Conservation (phyloP, 176 grass and related monocot genomes). For the Juncus inflexus region DNA sequence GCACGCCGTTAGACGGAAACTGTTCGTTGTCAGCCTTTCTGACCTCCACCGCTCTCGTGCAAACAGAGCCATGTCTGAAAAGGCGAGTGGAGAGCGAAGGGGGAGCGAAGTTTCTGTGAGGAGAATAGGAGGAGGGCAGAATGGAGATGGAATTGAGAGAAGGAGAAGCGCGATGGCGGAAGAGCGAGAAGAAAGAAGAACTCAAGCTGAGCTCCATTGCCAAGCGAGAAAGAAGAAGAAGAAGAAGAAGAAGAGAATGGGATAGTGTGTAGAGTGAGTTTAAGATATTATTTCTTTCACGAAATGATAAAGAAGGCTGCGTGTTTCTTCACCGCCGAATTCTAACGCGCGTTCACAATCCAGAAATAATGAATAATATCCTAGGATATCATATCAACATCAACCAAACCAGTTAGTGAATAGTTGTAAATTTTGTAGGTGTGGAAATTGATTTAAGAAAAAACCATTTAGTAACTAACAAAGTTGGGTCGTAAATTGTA, state of each 20-base stretch:
- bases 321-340: too few species aligned
- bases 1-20: conserved; percentile 34
- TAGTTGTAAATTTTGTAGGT: too few species aligned
- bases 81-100: neutral
- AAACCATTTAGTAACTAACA: too few species aligned
- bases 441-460: too few species aligned
- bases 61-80: conserved; percentile 15
- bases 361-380: too few species aligned
- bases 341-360: too few species aligned
- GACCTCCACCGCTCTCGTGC: conserved; percentile 31
- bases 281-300: neutral
- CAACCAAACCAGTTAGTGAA: too few species aligned
- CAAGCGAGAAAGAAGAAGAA: neutral
- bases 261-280: conserved; percentile 24
- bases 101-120: neutral
- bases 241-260: conserved; percentile 6
- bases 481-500: too few species aligned
- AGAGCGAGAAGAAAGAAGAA: conserved; percentile 25
- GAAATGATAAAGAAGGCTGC: too few species aligned
- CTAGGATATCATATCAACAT: too few species aligned
- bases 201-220: conserved; percentile 38
- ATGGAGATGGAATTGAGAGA: neutral
- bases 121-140: conserved; percentile 16
- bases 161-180: conserved; percentile 18
- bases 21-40: conserved; percentile 29